Conservation (phyloP, 305 asterid genomes). For the Galium porrigens region DNA sequence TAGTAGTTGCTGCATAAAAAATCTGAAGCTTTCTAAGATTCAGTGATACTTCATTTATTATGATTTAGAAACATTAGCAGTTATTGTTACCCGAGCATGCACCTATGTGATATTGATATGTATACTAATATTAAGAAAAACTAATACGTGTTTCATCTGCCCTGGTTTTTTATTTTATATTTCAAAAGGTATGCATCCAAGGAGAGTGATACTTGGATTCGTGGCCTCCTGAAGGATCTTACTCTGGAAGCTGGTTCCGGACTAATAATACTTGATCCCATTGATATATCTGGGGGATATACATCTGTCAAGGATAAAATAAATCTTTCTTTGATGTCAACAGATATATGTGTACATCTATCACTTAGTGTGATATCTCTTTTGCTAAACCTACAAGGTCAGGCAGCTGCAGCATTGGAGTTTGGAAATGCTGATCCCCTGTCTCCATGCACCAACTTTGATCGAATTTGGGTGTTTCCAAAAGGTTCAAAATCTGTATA, state of each 20-base stretch:
- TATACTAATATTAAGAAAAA: too few relatives aligned
- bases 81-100: neutral
- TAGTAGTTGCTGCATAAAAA: neutral
- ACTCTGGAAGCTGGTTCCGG: slow-evolving; percentile 96
- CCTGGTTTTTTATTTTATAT: slow-evolving; percentile 12
- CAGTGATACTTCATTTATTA: neutral
- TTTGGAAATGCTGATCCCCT: slow-evolving; percentile 85
- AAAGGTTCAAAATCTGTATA: slow-evolving; percentile 37
- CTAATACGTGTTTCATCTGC: neutral
- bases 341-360: slow-evolving; percentile 85
- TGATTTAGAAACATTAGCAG: neutral
- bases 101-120: neutral
- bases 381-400: slow-evolving; percentile 76
- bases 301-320: slow-evolving; percentile 89
- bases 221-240: slow-evolving; percentile 81
- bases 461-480: slow-evolving; percentile 86
- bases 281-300: slow-evolving; percentile 90
- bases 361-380: slow-evolving; percentile 86
- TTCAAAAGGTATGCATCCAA: slow-evolving; percentile 81
- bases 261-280: slow-evolving; percentile 83
- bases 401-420: slow-evolving; percentile 70
- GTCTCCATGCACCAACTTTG: slow-evolving; percentile 76
- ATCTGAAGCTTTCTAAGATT: neutral
- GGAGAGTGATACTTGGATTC: slow-evolving; percentile 87
- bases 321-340: slow-evolving; percentile 55